Evolutionary conservation across 345 rosid genomes (phyloP).

Genomic region (Triadica sebifera): DNA sequence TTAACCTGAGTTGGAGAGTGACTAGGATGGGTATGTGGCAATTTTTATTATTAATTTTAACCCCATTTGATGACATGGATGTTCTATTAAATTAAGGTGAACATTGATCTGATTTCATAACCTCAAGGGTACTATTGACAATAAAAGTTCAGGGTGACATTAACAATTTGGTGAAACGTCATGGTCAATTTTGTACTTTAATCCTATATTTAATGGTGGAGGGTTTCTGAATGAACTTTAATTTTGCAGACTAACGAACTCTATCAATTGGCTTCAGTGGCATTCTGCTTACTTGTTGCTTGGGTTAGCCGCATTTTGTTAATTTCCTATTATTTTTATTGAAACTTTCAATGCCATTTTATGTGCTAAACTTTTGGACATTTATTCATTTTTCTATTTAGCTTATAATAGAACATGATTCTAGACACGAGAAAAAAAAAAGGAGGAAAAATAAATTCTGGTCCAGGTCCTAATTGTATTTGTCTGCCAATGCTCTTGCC

Average conservation of each 20-base stretch:
- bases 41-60: too few relatives aligned
- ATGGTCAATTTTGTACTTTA: too few relatives aligned
- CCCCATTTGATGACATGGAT: too few relatives aligned
- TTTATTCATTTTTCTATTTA: not conserved
- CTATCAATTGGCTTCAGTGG: too few relatives aligned
- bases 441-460: not conserved
- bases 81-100: too few relatives aligned
- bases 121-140: too few relatives aligned
- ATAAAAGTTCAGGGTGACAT: too few relatives aligned
- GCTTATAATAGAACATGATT: not conserved
- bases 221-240: conserved; percentile 60
- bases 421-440: not conserved
- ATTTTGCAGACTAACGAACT: conserved; percentile 25
- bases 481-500: not conserved
- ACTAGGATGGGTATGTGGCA: too few relatives aligned
- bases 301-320: conserved; percentile 65
- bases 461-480: not conserved
- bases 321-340: conserved; percentile 11
- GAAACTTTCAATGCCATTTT: not conserved
- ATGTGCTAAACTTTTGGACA: not conserved
- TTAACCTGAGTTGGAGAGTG: too few relatives aligned
- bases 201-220: not conserved
- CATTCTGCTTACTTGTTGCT: conserved; percentile 96
- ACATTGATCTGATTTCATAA: too few relatives aligned
- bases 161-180: too few relatives aligned